Evolutionary conservation across 192 early-diverging fungal genomes (phyloP).

Genomic region (Coemansia sp.): DNA sequence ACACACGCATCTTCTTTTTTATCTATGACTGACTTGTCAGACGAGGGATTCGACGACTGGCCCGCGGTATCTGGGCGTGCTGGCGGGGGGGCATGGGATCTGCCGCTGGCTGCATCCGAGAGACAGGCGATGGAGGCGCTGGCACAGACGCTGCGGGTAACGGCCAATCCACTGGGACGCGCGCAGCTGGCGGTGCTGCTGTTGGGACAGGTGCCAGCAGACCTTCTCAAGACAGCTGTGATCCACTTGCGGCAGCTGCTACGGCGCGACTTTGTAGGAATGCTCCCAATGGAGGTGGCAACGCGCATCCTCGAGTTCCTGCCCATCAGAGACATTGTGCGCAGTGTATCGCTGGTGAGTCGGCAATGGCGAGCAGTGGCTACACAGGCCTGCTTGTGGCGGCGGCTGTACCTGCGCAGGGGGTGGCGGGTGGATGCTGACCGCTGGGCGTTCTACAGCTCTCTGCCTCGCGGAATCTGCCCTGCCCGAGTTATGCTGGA

Average conservation of each 20-base stretch:
- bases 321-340: conserved; percentile 24
- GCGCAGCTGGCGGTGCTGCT: conserved; percentile 31
- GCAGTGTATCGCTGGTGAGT: conserved; percentile 29
- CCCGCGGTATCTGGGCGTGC: neutral
- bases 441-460: conserved; percentile 38
- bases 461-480: conserved; percentile 8
- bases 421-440: conserved; percentile 33
- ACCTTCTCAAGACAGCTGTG: conserved; percentile 26
- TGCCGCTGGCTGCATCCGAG: neutral
- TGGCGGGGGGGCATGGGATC: neutral
- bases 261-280: conserved; percentile 46
- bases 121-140: conserved; percentile 18
- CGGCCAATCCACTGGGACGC: conserved; percentile 22
- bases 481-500: conserved; percentile 15
- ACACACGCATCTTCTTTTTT: neutral
- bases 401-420: conserved; percentile 16
- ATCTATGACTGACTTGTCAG: conserved; percentile 11
- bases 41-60: conserved; percentile 34
- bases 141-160: conserved; percentile 15
- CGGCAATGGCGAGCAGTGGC: conserved; percentile 25
- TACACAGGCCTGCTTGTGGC: conserved; percentile 41
- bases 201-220: conserved; percentile 31
- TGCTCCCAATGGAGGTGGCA: conserved; percentile 39
- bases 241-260: conserved; percentile 27
- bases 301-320: conserved; percentile 32